A percentile compares a stretch with the other conserved stretches of the same genome.
Conservation (phyloP, 192 early-diverging fungal genomes). For the Coemansia sp. region DNA sequence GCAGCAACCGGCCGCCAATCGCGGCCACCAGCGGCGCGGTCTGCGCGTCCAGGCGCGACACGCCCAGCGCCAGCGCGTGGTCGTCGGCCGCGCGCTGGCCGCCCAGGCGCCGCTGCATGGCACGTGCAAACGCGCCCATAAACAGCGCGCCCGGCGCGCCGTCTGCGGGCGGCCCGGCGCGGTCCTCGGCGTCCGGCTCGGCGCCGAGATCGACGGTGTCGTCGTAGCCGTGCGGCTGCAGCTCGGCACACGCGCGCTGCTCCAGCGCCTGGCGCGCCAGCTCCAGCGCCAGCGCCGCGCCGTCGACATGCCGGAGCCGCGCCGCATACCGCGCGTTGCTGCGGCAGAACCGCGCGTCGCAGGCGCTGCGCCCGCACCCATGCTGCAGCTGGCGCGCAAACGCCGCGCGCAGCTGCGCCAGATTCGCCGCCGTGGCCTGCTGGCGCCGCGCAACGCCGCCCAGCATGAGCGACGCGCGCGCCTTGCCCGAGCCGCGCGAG, state of each 20-base stretch:
- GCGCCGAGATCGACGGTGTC: no score
- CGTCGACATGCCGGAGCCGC: conserved; percentile 2
- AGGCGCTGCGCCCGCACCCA: conserved; percentile 9
- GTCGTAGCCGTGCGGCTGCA: conserved; percentile 17
- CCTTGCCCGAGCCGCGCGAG: not conserved
- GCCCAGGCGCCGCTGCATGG: conserved; percentile 3
- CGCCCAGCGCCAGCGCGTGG: conserved; percentile 15
- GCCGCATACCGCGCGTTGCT: conserved; percentile 8
- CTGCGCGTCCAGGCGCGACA: conserved; percentile 22
- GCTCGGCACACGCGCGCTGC: not conserved
- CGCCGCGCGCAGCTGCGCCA: not conserved
- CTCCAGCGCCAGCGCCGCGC: conserved; percentile 7
- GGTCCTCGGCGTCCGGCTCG: no score
- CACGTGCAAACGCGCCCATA: conserved; percentile 3
- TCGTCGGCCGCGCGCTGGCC: not conserved
- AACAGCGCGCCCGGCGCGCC: not conserved
- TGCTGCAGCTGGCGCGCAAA: conserved; percentile 17
- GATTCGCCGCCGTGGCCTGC: not conserved
- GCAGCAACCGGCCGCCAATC: conserved; percentile 19
- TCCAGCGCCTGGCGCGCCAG: conserved; percentile 16
- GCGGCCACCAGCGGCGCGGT: conserved; percentile 16
- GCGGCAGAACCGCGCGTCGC: conserved; percentile 16
- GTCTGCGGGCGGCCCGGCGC: not conserved
- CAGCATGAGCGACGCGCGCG: not conserved
- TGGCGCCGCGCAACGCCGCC: not conserved